Base-by-base conservation (phyloP, 2,329 filamentous ascomycete genomes). In the Coleophoma eucalyptorum region DNA sequence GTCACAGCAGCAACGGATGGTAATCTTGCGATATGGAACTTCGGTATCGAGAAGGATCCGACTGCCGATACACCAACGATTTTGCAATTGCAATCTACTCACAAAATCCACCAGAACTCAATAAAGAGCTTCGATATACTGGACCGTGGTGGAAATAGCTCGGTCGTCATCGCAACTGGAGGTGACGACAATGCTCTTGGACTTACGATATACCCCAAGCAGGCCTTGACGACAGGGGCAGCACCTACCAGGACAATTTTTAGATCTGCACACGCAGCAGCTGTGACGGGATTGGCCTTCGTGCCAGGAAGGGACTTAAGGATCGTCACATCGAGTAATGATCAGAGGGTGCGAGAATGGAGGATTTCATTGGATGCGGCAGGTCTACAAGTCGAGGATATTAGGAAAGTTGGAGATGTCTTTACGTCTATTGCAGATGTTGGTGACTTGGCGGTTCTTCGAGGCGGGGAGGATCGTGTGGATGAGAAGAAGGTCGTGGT, bases 181-280 rank as follows among this genome's bases (percentile, higher is more conserved):
- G 91, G 94, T 19, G 94, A 99, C 61, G 94, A 97, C 67, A 94
- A 94, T 55, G 86, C 87, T 3, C 67, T 97, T 0, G 85, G 80
- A 0, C 62, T 89, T 11, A 79, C 78, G 0, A 63, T 77, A 32
- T 58, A 77, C 26, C 58, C 35, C 10, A 38, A 26, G 21, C 4
- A 21, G 21, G 41, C 4, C 1, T 19, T 8, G 13, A 15, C 35
- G 8, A 45, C 26, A 20, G 40, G 31, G 7, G 5, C 20, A 3
- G n/a, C 13, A 26, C 7, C 21, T 45, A n/a, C 38, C 18, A 43
- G 35, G 35, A 48, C 54, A 21, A 55, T 78, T 11, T 67, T 87
- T 2, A 72, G 72, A 20, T 74, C 75, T 2, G 86, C 87, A 0
- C 89, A 94, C 61, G 83, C 85, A 0, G 87, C 87, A 1, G 86